phyloP scores from a whole-genome alignment of 768 basidiomycete species.

The Mycena maculata region DNA sequence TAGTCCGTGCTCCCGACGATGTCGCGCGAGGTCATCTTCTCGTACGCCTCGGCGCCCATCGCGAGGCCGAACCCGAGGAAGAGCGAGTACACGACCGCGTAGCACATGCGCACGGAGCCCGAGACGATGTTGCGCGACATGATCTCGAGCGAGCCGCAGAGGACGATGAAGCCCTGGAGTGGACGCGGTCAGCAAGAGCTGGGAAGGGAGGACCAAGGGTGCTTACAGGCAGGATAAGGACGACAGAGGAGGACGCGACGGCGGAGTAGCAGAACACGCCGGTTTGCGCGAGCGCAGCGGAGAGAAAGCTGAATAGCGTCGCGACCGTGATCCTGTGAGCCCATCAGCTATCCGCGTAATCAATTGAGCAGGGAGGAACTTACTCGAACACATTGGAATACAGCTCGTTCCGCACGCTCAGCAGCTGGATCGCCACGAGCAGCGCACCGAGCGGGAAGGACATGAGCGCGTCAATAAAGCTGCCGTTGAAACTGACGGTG shows the following conservation, averaged over 20 bases:
- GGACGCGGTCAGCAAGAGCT: conserved; percentile 29
- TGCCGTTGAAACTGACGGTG: conserved; percentile 76
- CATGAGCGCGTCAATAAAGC: conserved; percentile 80
- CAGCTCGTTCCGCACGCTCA: conserved; percentile 80
- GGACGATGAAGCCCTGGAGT: conserved; percentile 69
- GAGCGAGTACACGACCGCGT: conserved; percentile 82
- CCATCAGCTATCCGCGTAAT: conserved; percentile 10
- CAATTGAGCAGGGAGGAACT: conserved; percentile 32
- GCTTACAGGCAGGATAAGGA: conserved; percentile 81
- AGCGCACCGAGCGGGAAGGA: conserved; percentile 82
- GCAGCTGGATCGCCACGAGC: conserved; percentile 77
- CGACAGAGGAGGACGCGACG: conserved; percentile 79
- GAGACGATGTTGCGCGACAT: conserved; percentile 85
- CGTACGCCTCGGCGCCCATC: conserved; percentile 79
- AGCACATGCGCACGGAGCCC: conserved; percentile 87
- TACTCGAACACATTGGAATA: conserved; percentile 86
- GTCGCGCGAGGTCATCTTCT: conserved; percentile 60
- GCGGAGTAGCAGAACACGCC: conserved; percentile 85
- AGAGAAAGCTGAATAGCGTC: conserved; percentile 80
- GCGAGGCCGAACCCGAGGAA: conserved; percentile 86
- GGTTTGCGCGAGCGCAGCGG: conserved; percentile 78
- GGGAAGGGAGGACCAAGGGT: neutral
- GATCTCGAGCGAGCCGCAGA: conserved; percentile 80
- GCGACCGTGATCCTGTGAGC: conserved; percentile 76
- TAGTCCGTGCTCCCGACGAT: conserved; percentile 70